Base-by-base conservation (phyloP, 176 grass and related monocot genomes). In the Ensete glaucum region DNA sequence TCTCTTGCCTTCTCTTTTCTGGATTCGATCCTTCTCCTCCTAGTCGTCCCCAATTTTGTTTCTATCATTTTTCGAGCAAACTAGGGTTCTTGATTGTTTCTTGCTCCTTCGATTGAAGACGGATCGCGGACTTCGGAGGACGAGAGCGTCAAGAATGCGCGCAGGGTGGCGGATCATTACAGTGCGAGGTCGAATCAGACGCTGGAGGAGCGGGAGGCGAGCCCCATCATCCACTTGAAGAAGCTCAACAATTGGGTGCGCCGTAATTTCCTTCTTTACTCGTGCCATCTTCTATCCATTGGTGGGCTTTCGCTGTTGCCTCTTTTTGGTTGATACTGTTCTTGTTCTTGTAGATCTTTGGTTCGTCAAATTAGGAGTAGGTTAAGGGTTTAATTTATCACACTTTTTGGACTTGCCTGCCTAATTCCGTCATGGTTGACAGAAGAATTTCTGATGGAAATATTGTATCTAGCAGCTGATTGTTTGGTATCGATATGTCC, bases 141-240 rank as follows among this genome's bases (percentile, higher is more conserved):
- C 22, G 81, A 82, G 77, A 97, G 74, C 78, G 73, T 71, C 53
- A 84, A 15, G 50, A 86, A 77, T 69, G 82, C 86, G 50, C 78
- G 58, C 71, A 85, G 68, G 9, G 94, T 98, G 71, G 94, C 90
- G 62, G 94, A 98, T 52, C 94, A 98, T 78, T 98, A 98, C 79
- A 98, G 94, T 76, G 85, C 94, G 50, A 89, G 95, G 51, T 93
- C 90, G 64, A 98, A 98, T 78, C 95, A 98, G 86, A 93, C 95
- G 62, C 90, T 98, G 26, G 86, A 98, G 87, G 86, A 98, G 80
- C 85, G 95, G 15, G 95, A 91, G 83, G 92, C 87, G 34, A 99
- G 90, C 67, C 95, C 95, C 53, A 99, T 99, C 80, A 99, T 99
- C 80, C 95, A 94, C 85, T 86, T 99, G 80, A 99, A 99, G 76